phyloP scores from a whole-genome alignment of 169 alveolate genomes.

The Plasmodium gaboni region DNA sequence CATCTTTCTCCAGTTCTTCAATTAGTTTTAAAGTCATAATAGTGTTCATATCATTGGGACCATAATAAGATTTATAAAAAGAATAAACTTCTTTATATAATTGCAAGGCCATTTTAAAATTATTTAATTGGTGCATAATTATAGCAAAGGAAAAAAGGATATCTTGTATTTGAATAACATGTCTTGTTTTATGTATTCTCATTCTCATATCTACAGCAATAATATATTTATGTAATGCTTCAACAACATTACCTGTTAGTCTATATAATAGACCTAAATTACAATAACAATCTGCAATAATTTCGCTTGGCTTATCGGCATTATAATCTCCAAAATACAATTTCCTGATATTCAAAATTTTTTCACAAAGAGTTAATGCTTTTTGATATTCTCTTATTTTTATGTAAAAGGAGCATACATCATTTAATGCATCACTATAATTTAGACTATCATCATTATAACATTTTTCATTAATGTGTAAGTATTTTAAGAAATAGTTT shows the following conservation, averaged over 20 bases:
- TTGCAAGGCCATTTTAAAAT: slow-evolving; percentile 85
- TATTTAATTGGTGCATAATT: slow-evolving; percentile 87
- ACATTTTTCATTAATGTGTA: slow-evolving; percentile 39
- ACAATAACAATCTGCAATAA: slow-evolving; percentile 89
- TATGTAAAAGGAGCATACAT: slow-evolving; percentile 82
- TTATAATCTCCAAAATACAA: slow-evolving; percentile 84
- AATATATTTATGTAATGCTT: slow-evolving; percentile 86
- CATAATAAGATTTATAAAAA: slow-evolving; percentile 83
- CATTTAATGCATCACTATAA: slow-evolving; percentile 82
- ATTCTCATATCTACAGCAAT: slow-evolving; percentile 90
- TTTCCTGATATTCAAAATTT: slow-evolving; percentile 81
- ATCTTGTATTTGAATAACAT: slow-evolving; percentile 86
- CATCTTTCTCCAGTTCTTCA: slow-evolving; percentile 69
- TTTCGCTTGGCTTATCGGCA: slow-evolving; percentile 81
- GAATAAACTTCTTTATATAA: slow-evolving; percentile 88
- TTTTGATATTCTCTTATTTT: slow-evolving; percentile 81
- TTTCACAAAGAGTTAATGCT: slow-evolving; percentile 82
- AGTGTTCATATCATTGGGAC: slow-evolving; percentile 86
- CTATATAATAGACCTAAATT: slow-evolving; percentile 87
- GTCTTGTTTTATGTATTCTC: slow-evolving; percentile 86
- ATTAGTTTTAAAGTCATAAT: slow-evolving; percentile 80
- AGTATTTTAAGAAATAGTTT: slow-evolving; percentile 72
- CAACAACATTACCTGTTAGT: slow-evolving; percentile 85
- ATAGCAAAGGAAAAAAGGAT: slow-evolving; percentile 88
- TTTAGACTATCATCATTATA: slow-evolving; percentile 63